These are phyloP conservation scores for Colletotrichum incanum DNA, from an alignment of 2,329 filamentous ascomycete species.

Conservation along the genomic window DNA sequence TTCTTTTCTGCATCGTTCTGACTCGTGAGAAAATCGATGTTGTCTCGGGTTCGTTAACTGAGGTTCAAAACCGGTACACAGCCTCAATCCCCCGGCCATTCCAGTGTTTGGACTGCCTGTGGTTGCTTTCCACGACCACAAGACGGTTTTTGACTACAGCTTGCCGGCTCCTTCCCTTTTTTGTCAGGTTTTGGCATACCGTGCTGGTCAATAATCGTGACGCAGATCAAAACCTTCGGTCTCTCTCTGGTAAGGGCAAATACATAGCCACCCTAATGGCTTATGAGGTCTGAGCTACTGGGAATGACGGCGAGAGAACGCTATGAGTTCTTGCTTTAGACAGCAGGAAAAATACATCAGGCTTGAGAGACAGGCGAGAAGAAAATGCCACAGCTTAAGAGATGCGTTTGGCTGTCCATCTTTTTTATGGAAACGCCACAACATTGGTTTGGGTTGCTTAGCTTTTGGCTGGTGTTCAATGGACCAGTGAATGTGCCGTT, in stretches of 20 bases:
- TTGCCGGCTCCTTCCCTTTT: neutral
- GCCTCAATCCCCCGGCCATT: neutral
- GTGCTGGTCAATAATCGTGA: neutral
- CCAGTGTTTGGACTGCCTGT: neutral
- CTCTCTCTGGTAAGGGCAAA: neutral
- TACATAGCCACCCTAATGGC: neutral
- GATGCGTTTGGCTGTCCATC: neutral
- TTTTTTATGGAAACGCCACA: too few species aligned
- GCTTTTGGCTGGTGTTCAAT: too few species aligned
- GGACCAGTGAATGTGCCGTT: too few species aligned
- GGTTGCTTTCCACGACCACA: too few species aligned
- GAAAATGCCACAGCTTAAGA: neutral
- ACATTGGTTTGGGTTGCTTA: too few species aligned
- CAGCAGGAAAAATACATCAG: neutral
- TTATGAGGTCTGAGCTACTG: neutral
- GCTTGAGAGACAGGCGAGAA: neutral
- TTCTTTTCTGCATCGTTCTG: neutral
- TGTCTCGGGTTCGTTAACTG: neutral
- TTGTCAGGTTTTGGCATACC: neutral
- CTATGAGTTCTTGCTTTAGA: too few species aligned
- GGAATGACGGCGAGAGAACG: neutral
- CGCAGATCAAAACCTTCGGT: neutral
- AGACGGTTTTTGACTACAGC: neutral
- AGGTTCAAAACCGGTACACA: neutral
- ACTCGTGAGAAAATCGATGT: neutral